Evolutionary conservation across 768 basidiomycete species (phyloP), one percentile per base, ranked within the genome.

Genomic region (Clavulina sp.): DNA sequence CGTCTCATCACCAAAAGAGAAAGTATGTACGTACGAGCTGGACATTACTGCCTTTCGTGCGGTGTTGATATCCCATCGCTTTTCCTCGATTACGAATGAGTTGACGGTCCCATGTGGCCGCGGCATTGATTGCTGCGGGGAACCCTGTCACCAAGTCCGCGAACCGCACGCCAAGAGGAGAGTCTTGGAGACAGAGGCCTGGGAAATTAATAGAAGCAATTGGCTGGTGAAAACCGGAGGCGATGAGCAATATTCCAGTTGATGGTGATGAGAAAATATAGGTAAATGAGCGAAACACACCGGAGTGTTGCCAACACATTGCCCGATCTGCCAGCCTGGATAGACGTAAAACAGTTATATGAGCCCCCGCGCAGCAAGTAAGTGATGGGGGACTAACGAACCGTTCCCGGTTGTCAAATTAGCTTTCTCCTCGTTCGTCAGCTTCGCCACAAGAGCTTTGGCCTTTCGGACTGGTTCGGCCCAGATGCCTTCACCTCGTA

Each of bases 21-120:
- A n/a, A n/a, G n/a, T n/a, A 73, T 64, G 69, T 69, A 1, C 73
- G 74, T 1, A 70, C 73, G 18, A 76, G 64, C 4, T 65, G 69
- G 49, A 75, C 70, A 29, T 56, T 4, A 16, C 30, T 26, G 33
- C 53, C 53, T 31, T 50, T 54, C n/a, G 18, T 24, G 28, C 13
- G 16, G 30, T 21, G 19, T 52, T 32, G 26, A 13, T 28, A 24
- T 24, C 13, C 13, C 36, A 0, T 46, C 1, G 66, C 64, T 24
- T 55, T 51, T 9, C 62, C 67, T 26, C 68, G 62, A 16, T 56
- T 49, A 54, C 67, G 64, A 60, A 69, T 66, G 23, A 70, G 48
- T 16, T 49, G 7, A 18, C 48, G 48, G 24, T 49, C 32, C 7
- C 62, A 66, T 5, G 59, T 59, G 18, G 57, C 51, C 9, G 55